Percentiles rank a stretch among this genome's conserved stretches.
Evolutionary conservation across 2,329 filamentous ascomycete genomes (phyloP).

Genomic region (Diplodia sapinea): DNA sequence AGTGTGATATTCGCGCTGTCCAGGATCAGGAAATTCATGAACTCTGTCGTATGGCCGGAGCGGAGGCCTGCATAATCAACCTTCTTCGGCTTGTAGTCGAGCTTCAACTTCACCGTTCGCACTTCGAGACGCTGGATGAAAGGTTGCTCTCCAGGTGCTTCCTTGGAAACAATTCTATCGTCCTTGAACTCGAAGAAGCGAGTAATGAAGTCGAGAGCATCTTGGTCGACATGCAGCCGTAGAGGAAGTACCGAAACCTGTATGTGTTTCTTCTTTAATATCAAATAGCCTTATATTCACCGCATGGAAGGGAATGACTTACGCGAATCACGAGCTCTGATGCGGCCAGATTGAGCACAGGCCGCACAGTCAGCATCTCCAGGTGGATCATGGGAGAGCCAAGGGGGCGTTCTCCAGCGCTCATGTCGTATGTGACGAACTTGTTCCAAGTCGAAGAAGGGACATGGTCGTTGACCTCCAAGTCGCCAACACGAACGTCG

Average conservation of each 20-base stretch:
- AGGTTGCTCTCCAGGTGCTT: slow-evolving; percentile 65
- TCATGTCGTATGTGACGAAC: slow-evolving; percentile 91
- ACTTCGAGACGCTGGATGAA: slow-evolving; percentile 92
- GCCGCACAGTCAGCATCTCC: slow-evolving; percentile 85
- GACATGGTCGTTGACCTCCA: slow-evolving; percentile 93
- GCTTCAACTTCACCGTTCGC: slow-evolving; percentile 78
- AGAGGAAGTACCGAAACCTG: slow-evolving; percentile 76
- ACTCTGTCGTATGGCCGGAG: slow-evolving; percentile 93
- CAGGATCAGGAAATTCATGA: slow-evolving; percentile 97
- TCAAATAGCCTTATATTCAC: background rate
- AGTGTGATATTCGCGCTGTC: slow-evolving; percentile 87
- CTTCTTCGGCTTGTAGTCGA: slow-evolving; percentile 98
- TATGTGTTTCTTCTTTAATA: slow-evolving; percentile 27
- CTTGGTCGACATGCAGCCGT: slow-evolving; percentile 93
- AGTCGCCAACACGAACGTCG: slow-evolving; percentile 78
- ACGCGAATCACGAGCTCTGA: slow-evolving; percentile 86
- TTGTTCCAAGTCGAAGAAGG: slow-evolving; percentile 98
- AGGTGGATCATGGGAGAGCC: slow-evolving; percentile 88
- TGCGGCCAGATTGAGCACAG: slow-evolving; percentile 80
- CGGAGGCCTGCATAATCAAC: slow-evolving; percentile 92
- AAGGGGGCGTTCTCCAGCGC: slow-evolving; percentile 84
- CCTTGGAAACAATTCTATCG: slow-evolving; percentile 56
- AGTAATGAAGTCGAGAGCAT: slow-evolving; percentile 94
- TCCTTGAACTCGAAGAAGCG: slow-evolving; percentile 99
- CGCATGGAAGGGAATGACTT: slow-evolving; percentile 36